Percentiles rank a stretch among this genome's conserved stretches.
Conservation (phyloP, 108 stramenopile genomes). For the Skeletonema tropicum region DNA sequence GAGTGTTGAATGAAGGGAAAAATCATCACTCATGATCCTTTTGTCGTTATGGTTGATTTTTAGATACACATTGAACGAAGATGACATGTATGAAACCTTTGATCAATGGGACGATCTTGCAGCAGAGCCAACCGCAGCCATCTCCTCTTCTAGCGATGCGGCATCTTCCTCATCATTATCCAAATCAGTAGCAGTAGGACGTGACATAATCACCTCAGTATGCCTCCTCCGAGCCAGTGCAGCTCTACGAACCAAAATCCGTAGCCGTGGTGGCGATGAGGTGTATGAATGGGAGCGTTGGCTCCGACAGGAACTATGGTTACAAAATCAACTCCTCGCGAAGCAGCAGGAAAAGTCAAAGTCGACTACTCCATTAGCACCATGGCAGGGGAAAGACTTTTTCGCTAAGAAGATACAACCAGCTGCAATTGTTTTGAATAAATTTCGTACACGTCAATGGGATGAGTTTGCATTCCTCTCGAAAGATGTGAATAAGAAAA, state of each 20-base stretch:
- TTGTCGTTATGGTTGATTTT: not conserved
- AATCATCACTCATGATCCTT: not conserved
- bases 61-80: constrained; percentile 56
- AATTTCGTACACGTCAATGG: constrained; percentile 43
- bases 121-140: constrained; percentile 18
- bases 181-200: constrained; percentile 21
- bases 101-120: constrained; percentile 59
- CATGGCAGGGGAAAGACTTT: constrained; percentile 56
- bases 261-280: constrained; percentile 51
- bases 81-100: constrained; percentile 62
- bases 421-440: constrained; percentile 37
- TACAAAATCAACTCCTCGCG: constrained; percentile 11
- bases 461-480: constrained; percentile 41
- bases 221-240: constrained; percentile 57
- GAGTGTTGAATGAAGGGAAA: not conserved
- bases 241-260: constrained; percentile 46
- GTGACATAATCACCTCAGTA: constrained; percentile 48
- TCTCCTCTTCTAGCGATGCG: not conserved
- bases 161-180: constrained; percentile 10
- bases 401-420: constrained; percentile 47
- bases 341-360: not conserved
- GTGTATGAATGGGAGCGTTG: constrained; percentile 53
- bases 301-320: constrained; percentile 43
- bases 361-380: not conserved
- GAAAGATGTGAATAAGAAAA: constrained; percentile 15